Evolutionary conservation across 164 flowering plant species (phyloP), one percentile per base, ranked within the genome.

Genomic region (Tinospora cordifolia): DNA sequence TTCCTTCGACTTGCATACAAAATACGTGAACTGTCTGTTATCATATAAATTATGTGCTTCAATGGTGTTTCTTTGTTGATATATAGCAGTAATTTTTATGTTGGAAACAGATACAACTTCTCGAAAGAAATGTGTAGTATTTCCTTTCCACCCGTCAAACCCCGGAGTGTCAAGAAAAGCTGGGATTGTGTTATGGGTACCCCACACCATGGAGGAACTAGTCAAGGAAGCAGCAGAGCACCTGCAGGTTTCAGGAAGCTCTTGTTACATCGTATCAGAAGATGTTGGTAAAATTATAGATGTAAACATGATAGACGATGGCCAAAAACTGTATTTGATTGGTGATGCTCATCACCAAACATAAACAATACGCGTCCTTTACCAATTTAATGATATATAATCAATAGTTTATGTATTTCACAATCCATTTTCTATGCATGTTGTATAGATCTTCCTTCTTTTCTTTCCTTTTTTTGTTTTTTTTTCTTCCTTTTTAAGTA

Each of bases 91-190:
- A 22, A 36, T 30, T 39, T 8, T 67, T n/a, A 47, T 58, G 66
- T 11, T 40, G 25, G 63, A 39, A 40, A 60, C 60, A 60, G 69
- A 86, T 68, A 83, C 78, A 73, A 71, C 21, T 63, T 76, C 69
- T n/a, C 70, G 66, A 39, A 83, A 71, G 77, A 89, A 88, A 76
- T 91, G 98, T 75, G 90, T 95, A 0, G 88, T 91, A 8, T 89
- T 83, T 65, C 96, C 97, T n/a, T 88, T 83, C 82, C 92, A 91
- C 64, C 98, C 98, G 49, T 82, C 86, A 88, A 89, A 80, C 34
- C 73, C 85, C 0, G 75, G 79, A 65, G 92, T 86, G 54, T 36
- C 77, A 12, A 86, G 84, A 77, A 84, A 62, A 73, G 80, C 71
- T 15, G 97, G 98, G 24, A 68, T 94, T 17, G 86, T 89, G 51